phyloP scores from a whole-genome alignment of 2,329 filamentous ascomycete genomes.

The Aspergillus phoenicis region DNA sequence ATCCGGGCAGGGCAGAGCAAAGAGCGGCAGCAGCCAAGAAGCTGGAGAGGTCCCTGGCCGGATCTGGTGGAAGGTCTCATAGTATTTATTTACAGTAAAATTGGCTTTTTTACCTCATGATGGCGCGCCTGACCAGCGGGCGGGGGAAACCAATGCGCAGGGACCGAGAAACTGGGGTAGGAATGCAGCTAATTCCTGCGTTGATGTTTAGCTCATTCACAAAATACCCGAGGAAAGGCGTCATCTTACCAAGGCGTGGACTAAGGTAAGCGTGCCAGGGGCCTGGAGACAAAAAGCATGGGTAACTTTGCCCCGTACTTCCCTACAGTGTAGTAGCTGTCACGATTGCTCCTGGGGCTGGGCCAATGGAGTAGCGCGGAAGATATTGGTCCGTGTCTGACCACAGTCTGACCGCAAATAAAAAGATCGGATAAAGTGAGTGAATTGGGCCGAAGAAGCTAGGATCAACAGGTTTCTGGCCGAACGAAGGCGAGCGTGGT shows the following conservation, averaged over 20 bases:
- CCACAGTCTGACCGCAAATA: constrained; percentile 5
- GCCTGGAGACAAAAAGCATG: constrained; percentile 1
- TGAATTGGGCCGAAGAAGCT: constrained; percentile 1
- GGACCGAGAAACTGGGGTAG: constrained; percentile 20
- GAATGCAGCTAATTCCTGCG: constrained; percentile 18
- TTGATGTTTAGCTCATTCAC: constrained; percentile 22
- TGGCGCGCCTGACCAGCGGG: constrained; percentile 23
- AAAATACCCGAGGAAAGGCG: constrained; percentile 26
- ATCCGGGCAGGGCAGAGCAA: constrained; percentile 33
- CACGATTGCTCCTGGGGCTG: not conserved
- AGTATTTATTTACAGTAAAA: constrained; percentile 17
- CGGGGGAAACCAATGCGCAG: constrained; percentile 15
- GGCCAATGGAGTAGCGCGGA: constrained; percentile 9
- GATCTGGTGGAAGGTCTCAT: constrained; percentile 23
- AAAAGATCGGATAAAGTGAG: constrained; percentile 7
- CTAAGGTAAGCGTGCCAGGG: constrained; percentile 1
- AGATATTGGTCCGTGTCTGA: constrained; percentile 11
- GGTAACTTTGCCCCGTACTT: not conserved
- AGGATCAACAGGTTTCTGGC: not conserved
- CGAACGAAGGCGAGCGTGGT: not conserved
- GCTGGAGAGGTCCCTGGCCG: constrained; percentile 19
- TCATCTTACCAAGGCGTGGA: constrained; percentile 15
- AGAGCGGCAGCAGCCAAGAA: constrained; percentile 31
- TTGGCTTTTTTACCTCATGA: constrained; percentile 20
- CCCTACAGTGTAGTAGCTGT: not conserved